Conservation (phyloP, 1,284 basidiomycete genomes). For the Ceratobasidium sp. region DNA sequence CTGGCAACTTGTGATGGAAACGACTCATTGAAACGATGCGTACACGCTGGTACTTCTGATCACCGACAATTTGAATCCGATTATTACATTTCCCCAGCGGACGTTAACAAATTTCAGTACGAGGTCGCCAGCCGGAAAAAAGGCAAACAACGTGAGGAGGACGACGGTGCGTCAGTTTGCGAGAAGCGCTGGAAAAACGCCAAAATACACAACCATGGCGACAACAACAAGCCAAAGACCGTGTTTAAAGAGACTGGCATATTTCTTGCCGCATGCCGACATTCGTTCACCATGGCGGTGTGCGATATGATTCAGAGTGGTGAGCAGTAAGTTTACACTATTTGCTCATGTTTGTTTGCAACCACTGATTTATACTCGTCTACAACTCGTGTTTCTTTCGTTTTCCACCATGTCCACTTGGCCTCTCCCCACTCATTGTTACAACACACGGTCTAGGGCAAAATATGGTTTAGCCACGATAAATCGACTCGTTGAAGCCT, state of each 20-base stretch:
- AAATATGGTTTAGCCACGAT: constrained; percentile 59
- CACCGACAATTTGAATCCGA: constrained; percentile 52
- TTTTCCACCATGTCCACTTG: too few species aligned
- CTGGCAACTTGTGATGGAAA: constrained; percentile 55
- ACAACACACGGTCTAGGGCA: constrained; percentile 54
- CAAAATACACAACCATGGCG: constrained; percentile 57
- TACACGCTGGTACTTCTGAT: constrained; percentile 48
- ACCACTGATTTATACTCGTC: too few species aligned
- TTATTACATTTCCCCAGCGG: constrained; percentile 52
- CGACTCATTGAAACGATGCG: constrained; percentile 54
- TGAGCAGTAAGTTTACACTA: constrained; percentile 51
- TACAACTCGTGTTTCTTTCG: too few species aligned
- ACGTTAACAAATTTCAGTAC: constrained; percentile 55
- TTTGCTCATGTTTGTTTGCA: neutral
- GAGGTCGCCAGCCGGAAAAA: too few species aligned
- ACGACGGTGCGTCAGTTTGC: constrained; percentile 46
- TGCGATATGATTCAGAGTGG: constrained; percentile 60
- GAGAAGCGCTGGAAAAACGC: constrained; percentile 52
- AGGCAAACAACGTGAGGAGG: constrained; percentile 52
- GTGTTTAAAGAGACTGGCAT: constrained; percentile 57
- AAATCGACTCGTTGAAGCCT: constrained; percentile 52
- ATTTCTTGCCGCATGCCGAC: constrained; percentile 57
- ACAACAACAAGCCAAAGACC: constrained; percentile 18
- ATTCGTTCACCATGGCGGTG: constrained; percentile 57
- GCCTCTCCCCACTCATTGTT: too few species aligned